These are phyloP conservation scores for Boletus rubescentipes DNA, from an alignment of 768 basidiomycete species.

Conservation along the genomic window DNA sequence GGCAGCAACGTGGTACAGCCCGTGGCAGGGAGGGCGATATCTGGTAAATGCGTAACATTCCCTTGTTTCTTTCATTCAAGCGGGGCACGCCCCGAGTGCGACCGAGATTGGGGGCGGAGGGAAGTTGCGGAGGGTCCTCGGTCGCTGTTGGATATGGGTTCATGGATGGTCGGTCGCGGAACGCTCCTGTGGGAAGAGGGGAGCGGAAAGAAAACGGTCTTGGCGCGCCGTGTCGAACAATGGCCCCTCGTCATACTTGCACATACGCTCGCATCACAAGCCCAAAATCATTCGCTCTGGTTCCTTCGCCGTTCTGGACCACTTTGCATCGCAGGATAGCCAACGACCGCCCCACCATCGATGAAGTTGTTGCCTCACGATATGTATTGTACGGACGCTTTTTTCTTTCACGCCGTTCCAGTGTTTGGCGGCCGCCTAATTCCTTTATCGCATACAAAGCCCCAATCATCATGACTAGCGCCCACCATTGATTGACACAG, in stretches of 20 bases:
- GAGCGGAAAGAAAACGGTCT: conserved; percentile 22
- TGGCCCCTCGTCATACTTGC: conserved; percentile 2
- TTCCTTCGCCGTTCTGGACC: conserved; percentile 18
- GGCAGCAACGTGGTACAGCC: conserved; percentile 42
- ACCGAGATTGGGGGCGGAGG: conserved; percentile 43
- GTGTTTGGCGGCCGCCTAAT: conserved; percentile 33
- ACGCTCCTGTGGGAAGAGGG: conserved; percentile 18
- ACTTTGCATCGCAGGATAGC: conserved; percentile 19
- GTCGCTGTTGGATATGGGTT: conserved; percentile 35
- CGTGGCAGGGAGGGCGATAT: conserved; percentile 46
- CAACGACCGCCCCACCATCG: conserved; percentile 25
- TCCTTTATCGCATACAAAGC: conserved; percentile 26
- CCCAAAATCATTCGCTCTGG: conserved; percentile 7
- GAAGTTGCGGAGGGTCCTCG: conserved; percentile 34
- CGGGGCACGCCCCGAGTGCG: conserved; percentile 44
- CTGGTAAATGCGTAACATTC: conserved; percentile 39
- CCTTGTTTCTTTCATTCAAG: conserved; percentile 33
- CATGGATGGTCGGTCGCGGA: conserved; percentile 35
- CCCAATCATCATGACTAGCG: conserved; percentile 31
- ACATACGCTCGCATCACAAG: conserved; percentile 21
- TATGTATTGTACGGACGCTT: conserved; percentile 70
- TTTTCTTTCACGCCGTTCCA: conserved; percentile 56
- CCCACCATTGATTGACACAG: conserved; percentile 32
- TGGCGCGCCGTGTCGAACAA: conserved; percentile 26
- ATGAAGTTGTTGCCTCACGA: conserved; percentile 40